Evolutionary conservation across 2,329 filamentous ascomycete species (phyloP).

Genomic region (Pseudocercospora macadamiae): DNA sequence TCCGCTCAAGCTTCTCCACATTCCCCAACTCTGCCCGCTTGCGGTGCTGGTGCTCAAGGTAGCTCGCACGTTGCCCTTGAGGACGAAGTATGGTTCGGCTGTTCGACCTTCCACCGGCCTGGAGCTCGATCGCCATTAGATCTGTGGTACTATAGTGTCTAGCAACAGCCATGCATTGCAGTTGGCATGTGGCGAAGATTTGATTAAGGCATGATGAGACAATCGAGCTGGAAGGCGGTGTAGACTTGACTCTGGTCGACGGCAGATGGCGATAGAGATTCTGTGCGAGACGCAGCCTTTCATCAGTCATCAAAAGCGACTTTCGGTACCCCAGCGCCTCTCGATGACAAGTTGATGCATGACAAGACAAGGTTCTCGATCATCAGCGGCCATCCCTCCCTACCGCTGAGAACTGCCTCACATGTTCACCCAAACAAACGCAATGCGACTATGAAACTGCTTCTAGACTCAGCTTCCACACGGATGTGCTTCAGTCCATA

Average conservation of each 20-base stretch:
- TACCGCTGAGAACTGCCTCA: background rate
- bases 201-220: background rate
- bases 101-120: background rate
- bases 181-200: conserved; percentile 7
- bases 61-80: background rate
- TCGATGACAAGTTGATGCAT: conserved; percentile 3
- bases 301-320: background rate
- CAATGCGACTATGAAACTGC: too few species aligned
- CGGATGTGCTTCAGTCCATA: too few species aligned
- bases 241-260: background rate
- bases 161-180: background rate
- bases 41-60: background rate
- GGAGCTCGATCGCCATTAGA: background rate
- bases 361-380: background rate
- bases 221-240: background rate
- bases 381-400: background rate
- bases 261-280: background rate
- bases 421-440: too few species aligned
- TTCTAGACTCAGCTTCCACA: too few species aligned
- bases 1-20: conserved; percentile 11
- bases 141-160: background rate
- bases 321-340: background rate
- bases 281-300: background rate
- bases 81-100: background rate
- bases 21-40: background rate